Conservation (phyloP, 148 eudicot species). For the Diospyros kaki region DNA sequence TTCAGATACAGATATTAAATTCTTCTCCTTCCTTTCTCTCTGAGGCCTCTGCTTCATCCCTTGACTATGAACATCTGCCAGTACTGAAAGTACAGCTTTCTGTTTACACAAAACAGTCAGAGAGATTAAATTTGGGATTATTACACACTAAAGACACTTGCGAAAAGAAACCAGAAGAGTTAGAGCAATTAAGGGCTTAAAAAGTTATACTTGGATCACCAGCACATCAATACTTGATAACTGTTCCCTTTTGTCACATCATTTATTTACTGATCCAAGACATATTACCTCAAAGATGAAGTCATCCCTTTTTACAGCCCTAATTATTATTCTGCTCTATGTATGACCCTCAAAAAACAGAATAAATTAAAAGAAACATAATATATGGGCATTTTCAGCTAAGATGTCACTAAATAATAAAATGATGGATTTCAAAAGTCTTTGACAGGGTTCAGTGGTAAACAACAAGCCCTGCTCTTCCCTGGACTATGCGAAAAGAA, state of each 20-base stretch:
- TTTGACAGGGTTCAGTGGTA: background rate
- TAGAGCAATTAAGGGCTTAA: background rate
- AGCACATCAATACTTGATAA: background rate
- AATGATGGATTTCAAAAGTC: background rate
- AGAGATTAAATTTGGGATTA: background rate
- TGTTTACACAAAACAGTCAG: slow-evolving; percentile 28
- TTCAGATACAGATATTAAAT: slow-evolving; percentile 35
- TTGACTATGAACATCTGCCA: slow-evolving; percentile 31
- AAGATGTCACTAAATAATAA: background rate
- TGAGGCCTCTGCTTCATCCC: slow-evolving; percentile 26
- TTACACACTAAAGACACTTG: background rate
- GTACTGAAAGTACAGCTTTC: slow-evolving; percentile 73
- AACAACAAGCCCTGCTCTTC: background rate
- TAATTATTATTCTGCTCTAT: no score
- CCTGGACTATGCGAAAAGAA: background rate
- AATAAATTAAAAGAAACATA: no score
- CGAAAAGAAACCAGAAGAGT: background rate
- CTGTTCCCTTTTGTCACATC: background rate
- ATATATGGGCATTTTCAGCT: background rate
- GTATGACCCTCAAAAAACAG: background rate
- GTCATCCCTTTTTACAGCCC: no score
- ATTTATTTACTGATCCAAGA: background rate
- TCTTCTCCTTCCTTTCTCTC: slow-evolving; percentile 37
- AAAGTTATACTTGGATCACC: background rate
- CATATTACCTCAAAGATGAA: background rate